Evolutionary conservation across 2,329 filamentous ascomycete genomes (phyloP).

Genomic region (Cryphonectria japonica): DNA sequence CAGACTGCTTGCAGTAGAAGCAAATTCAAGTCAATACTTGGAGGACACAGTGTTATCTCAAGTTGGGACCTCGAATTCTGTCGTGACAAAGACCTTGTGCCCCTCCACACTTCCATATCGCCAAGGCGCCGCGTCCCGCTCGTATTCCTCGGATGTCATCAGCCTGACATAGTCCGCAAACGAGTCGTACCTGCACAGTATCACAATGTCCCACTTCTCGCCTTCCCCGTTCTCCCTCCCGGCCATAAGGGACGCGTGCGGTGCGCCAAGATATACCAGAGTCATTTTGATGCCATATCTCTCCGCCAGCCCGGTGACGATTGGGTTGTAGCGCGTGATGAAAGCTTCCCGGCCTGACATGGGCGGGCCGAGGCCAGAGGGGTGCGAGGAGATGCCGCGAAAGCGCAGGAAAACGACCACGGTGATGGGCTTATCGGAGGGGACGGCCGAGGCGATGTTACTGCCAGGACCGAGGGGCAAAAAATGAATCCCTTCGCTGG

Average conservation of each 20-base stretch:
- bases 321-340: neutral
- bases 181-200: neutral
- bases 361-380: neutral
- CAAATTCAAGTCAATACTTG: neutral
- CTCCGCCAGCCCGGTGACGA: neutral
- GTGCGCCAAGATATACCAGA: neutral
- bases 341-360: neutral
- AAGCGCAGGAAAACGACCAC: too few relatives aligned
- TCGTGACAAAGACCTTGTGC: neutral
- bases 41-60: neutral
- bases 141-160: neutral
- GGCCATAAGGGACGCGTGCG: neutral
- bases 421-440: too few relatives aligned
- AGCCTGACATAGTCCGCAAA: constrained; percentile 1
- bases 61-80: neutral
- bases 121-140: neutral
- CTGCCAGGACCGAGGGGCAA: too few relatives aligned
- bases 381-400: too few relatives aligned
- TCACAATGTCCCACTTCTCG: neutral
- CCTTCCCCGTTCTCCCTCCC: neutral
- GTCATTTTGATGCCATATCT: neutral
- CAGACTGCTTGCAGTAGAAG: neutral
- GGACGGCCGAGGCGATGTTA: too few relatives aligned
- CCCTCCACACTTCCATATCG: neutral
- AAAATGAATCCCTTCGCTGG: too few relatives aligned